These are phyloP conservation scores for Abrus precatorius DNA, from an alignment of 306 rosid species.

Conservation along the genomic window DNA sequence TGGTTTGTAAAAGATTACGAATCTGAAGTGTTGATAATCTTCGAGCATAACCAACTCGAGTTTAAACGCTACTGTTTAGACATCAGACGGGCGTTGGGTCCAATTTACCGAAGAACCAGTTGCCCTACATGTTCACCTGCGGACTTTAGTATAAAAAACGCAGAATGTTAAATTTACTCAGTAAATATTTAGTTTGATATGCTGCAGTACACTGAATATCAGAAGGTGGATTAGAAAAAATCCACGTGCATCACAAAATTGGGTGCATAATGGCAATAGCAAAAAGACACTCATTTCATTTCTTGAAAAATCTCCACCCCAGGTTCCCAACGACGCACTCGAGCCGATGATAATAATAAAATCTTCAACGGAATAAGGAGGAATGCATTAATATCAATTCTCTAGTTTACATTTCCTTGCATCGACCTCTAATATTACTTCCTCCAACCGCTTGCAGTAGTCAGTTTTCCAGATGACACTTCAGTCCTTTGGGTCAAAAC, in stretches of 20 bases:
- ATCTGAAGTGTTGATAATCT: neutral
- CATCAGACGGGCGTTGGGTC: neutral
- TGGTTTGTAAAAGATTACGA: neutral
- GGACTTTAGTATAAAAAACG: neutral
- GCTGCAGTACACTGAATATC: neutral
- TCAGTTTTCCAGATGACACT: neutral
- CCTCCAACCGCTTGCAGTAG: slow-evolving; percentile 17
- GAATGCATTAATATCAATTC: slow-evolving; percentile 5
- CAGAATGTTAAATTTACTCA: neutral
- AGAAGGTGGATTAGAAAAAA: neutral
- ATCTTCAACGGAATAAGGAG: neutral
- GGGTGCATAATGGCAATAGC: neutral
- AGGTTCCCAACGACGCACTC: neutral
- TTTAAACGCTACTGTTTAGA: neutral
- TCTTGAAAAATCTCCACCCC: slow-evolving; percentile 9
- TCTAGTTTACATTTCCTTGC: neutral
- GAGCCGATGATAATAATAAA: neutral
- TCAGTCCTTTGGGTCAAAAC: neutral
- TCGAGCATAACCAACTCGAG: neutral
- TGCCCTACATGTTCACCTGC: neutral
- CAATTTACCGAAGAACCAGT: neutral
- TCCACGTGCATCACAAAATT: neutral
- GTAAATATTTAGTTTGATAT: neutral
- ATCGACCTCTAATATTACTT: slow-evolving; percentile 27
- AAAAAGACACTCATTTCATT: slow-evolving; percentile 1